A percentile compares a stretch with the other conserved stretches of the same genome.
Evolutionary conservation across 2,329 filamentous ascomycete genomes (phyloP).

Genomic region (Hymenoscyphus scutula): DNA sequence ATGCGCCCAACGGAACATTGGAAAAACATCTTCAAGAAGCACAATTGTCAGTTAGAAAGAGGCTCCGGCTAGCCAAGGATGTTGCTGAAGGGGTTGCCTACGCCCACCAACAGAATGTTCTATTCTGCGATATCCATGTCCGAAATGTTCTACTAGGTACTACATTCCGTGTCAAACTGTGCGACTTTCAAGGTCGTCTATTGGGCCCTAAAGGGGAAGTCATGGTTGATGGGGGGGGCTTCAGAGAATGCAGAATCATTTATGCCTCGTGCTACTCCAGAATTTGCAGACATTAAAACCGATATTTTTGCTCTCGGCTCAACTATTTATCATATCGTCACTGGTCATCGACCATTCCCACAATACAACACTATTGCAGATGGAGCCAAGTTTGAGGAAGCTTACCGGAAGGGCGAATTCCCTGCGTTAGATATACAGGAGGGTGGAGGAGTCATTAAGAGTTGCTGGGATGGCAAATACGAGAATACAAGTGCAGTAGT

Average conservation of each 20-base stretch:
- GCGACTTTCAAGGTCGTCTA: constrained; percentile 5
- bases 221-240: constrained; percentile 9
- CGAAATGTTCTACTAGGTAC: constrained; percentile 20
- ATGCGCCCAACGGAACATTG: constrained; percentile 14
- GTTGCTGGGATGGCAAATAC: too few species aligned
- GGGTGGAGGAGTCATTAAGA: background rate
- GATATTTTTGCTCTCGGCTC: constrained; percentile 3
- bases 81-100: constrained; percentile 16
- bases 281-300: background rate
- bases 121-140: constrained; percentile 17
- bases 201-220: background rate
- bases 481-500: too few species aligned
- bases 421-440: background rate
- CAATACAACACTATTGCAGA: constrained; percentile 8
- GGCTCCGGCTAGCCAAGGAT: constrained; percentile 9
- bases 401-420: constrained; percentile 3
- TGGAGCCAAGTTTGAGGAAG: constrained; percentile 10
- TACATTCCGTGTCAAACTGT: background rate
- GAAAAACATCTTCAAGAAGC: constrained; percentile 8
- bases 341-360: constrained; percentile 3
- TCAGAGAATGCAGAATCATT: constrained; percentile 10
- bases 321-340: background rate
- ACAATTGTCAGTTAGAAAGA: constrained; percentile 4
- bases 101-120: constrained; percentile 13
- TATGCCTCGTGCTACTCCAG: background rate